Percentiles rank a stretch among this genome's conserved stretches.
Conservation (phyloP, 495 filamentous ascomycete genomes). For the Annulohypoxylon nitens region DNA sequence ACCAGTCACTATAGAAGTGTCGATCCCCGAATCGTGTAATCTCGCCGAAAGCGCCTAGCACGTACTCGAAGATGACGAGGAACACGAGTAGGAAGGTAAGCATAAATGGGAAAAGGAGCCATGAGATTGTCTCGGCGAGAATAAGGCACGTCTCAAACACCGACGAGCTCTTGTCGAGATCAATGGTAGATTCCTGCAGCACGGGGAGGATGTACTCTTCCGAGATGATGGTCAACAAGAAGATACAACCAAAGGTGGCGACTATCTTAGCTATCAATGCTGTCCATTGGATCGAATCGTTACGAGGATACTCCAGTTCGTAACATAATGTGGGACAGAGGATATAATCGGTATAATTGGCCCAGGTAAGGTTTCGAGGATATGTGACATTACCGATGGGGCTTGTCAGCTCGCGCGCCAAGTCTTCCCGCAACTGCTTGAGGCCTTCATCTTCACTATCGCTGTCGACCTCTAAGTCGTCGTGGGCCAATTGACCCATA, state of each 20-base stretch:
- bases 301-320: conserved; percentile 95
- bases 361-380: conserved; percentile 83
- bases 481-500: conserved; percentile 56
- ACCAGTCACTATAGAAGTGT: conserved; percentile 98
- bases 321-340: conserved; percentile 97
- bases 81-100: conserved; percentile 94
- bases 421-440: conserved; percentile 79
- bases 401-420: conserved; percentile 90
- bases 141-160: conserved; percentile 78
- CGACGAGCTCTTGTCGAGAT: conserved; percentile 70
- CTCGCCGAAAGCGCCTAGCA: conserved; percentile 94
- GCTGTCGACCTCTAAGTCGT: conserved; percentile 40
- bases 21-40: conserved; percentile 94
- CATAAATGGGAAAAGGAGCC: conserved; percentile 98
- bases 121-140: conserved; percentile 90
- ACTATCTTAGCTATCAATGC: conserved; percentile 85
- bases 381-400: conserved; percentile 92
- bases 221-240: conserved; percentile 88
- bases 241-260: conserved; percentile 97
- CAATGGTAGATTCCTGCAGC: conserved; percentile 77
- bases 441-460: conserved; percentile 65
- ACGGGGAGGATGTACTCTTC: conserved; percentile 98
- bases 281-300: conserved; percentile 77
- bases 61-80: conserved; percentile 96
- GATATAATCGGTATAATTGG: conserved; percentile 88